Percentiles rank a stretch among this genome's conserved stretches.
Evolutionary conservation across 108 stramenopile genomes (phyloP).

Genomic region (Fragilaria crotonensis): DNA sequence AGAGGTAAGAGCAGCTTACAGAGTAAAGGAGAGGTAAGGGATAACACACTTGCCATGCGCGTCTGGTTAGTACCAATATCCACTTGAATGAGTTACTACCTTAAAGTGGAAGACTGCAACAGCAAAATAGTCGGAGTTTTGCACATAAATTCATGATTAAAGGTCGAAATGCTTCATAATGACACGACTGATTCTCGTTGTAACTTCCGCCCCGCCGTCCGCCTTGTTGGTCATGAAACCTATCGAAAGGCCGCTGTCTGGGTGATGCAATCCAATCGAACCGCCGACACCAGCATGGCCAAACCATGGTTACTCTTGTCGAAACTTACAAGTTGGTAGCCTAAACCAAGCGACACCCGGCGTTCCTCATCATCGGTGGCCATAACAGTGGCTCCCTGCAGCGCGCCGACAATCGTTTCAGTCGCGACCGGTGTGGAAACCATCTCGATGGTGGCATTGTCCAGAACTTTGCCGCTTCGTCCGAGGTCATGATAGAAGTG

Average conservation of each 20-base stretch:
- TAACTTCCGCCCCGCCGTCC: conserved; percentile 6
- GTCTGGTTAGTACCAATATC: too few relatives aligned
- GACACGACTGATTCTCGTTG: conserved; percentile 3
- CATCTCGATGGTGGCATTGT: background rate
- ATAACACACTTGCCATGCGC: too few relatives aligned
- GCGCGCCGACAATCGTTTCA: background rate
- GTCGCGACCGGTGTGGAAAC: background rate
- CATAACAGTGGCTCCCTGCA: background rate
- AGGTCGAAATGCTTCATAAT: conserved; percentile 16
- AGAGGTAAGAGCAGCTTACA: too few relatives aligned
- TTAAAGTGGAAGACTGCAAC: too few relatives aligned
- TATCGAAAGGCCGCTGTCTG: conserved; percentile 2
- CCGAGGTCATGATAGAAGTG: conserved; percentile 5
- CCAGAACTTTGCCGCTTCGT: background rate
- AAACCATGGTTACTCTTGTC: background rate
- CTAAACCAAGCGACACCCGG: background rate
- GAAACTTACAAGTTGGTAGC: conserved; percentile 1
- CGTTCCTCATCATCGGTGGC: background rate
- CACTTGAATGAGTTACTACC: too few relatives aligned
- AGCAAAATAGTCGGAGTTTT: background rate
- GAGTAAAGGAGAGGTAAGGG: too few relatives aligned
- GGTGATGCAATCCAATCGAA: conserved; percentile 10
- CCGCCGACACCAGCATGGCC: conserved; percentile 9
- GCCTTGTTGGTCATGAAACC: conserved; percentile 21
- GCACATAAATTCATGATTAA: background rate